These are phyloP conservation scores for Myxozyma geophila DNA, from an alignment of 805 yeast genomes.

Conservation along the genomic window DNA sequence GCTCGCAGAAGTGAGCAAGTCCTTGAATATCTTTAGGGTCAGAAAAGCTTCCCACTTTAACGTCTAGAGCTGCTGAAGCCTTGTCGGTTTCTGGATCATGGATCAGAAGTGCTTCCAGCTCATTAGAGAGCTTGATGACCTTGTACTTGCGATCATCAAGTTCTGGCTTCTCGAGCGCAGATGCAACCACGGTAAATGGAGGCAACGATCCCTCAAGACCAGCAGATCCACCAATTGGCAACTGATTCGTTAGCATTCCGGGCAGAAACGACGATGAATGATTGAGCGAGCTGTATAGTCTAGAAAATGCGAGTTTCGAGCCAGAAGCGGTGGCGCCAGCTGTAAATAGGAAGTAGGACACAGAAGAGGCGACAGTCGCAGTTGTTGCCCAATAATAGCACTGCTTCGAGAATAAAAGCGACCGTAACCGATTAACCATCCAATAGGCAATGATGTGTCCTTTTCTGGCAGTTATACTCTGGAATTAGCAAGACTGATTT, in stretches of 20 bases:
- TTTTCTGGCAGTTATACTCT: not conserved
- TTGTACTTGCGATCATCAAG: slow-evolving; percentile 78
- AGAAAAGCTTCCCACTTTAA: slow-evolving; percentile 77
- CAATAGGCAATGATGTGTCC: not conserved
- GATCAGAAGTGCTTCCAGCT: slow-evolving; percentile 66
- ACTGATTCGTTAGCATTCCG: slow-evolving; percentile 10
- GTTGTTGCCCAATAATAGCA: slow-evolving; percentile 37
- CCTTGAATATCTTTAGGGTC: slow-evolving; percentile 78
- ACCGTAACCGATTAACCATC: slow-evolving; percentile 23
- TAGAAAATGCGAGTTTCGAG: slow-evolving; percentile 5
- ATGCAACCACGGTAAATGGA: slow-evolving; percentile 27
- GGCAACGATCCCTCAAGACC: slow-evolving; percentile 3
- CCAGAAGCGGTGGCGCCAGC: slow-evolving; percentile 2
- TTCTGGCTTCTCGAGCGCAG: slow-evolving; percentile 48
- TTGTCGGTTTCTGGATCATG: slow-evolving; percentile 72
- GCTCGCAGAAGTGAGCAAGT: slow-evolving; percentile 89
- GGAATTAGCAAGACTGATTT: not conserved
- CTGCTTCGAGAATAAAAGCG: slow-evolving; percentile 21
- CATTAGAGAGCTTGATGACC: slow-evolving; percentile 68
- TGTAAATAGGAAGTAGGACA: slow-evolving; percentile 21
- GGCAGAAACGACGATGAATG: not conserved
- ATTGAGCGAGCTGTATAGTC: slow-evolving; percentile 18
- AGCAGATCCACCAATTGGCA: slow-evolving; percentile 17
- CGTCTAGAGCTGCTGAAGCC: slow-evolving; percentile 73
- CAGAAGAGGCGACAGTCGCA: slow-evolving; percentile 35